phyloP scores from a whole-genome alignment of 768 basidiomycete species.

The Russula sp. region DNA sequence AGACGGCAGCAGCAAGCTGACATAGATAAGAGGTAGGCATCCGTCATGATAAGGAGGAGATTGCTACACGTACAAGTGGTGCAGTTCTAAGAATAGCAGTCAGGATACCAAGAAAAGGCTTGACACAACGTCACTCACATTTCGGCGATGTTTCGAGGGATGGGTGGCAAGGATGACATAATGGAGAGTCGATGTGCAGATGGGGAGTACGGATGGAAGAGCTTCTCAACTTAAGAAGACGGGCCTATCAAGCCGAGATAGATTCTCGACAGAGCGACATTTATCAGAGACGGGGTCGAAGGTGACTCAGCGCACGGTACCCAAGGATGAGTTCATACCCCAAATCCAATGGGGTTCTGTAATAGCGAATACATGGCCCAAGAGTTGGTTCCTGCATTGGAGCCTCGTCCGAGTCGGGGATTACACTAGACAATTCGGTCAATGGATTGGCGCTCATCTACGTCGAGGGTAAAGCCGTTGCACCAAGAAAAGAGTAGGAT shows the following conservation, averaged over 20 bases:
- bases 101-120: neutral
- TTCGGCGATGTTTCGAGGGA: neutral
- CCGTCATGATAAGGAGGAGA: neutral
- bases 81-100: neutral
- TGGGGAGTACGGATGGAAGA: neutral
- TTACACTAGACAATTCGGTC: neutral
- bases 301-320: neutral
- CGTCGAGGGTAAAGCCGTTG: no score
- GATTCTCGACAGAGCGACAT: neutral
- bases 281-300: neutral
- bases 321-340: neutral
- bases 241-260: neutral
- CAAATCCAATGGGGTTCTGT: neutral
- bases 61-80: conserved; percentile 1
- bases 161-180: neutral
- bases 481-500: no score
- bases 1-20: conserved; percentile 12
- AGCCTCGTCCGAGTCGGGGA: neutral
- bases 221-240: neutral
- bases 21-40: neutral
- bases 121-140: neutral
- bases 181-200: neutral
- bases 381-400: neutral
- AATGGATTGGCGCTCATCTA: no score
- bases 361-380: neutral